Percentiles rank a stretch among this genome's conserved stretches.
These are phyloP conservation scores for Lasiosphaeria hispida DNA, from an alignment of 495 filamentous ascomycete genomes.

Conservation along the genomic window DNA sequence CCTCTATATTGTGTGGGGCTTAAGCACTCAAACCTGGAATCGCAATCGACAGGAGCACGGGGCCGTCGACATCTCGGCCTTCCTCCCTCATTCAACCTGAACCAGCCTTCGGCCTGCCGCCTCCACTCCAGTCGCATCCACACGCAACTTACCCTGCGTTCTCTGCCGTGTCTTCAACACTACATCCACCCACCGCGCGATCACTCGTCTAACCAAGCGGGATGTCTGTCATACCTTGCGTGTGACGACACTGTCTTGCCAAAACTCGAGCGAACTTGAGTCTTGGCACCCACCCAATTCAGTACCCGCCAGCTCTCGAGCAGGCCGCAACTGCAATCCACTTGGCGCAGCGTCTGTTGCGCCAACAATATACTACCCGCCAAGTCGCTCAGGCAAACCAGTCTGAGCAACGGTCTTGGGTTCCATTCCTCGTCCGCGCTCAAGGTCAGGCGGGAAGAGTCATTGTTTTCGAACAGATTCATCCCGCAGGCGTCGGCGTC, in stretches of 20 bases:
- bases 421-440: too few species aligned
- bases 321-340: not conserved
- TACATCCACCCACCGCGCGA: not conserved
- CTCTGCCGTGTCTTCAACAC: constrained; percentile 15
- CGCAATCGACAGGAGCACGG: not conserved
- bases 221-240: constrained; percentile 8
- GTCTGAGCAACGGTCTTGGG: too few species aligned
- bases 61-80: not conserved
- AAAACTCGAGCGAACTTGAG: constrained; percentile 7
- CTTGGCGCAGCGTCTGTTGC: not conserved
- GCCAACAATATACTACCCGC: not conserved
- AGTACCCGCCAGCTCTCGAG: not conserved
- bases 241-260: constrained; percentile 17
- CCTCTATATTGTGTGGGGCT: constrained; percentile 6
- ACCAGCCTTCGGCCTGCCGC: not conserved
- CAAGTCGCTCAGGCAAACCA: too few species aligned
- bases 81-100: not conserved
- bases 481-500: too few species aligned
- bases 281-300: not conserved
- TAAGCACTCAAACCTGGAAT: not conserved
- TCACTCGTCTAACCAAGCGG: constrained; percentile 11
- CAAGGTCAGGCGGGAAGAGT: too few species aligned
- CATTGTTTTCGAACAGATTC: too few species aligned
- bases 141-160: constrained; percentile 3
- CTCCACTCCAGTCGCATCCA: not conserved